Percentiles rank a stretch among this genome's conserved stretches.
phyloP scores from a whole-genome alignment of 495 filamentous ascomycete species.

The Arthonia radiata region DNA sequence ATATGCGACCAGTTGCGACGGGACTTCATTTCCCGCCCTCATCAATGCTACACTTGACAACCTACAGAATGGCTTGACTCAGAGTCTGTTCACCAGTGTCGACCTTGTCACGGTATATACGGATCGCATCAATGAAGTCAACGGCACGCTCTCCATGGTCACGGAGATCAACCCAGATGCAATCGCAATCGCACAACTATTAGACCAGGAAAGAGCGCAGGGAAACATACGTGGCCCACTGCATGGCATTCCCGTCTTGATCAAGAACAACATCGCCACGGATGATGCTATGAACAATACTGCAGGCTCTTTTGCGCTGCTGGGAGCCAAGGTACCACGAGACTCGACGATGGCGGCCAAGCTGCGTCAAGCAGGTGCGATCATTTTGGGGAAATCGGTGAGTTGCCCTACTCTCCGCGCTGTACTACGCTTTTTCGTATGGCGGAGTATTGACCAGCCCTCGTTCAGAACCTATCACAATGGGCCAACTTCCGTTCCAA shows the following conservation, averaged over 20 bases:
- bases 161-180: conserved; percentile 35
- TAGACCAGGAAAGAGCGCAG: conserved; percentile 25
- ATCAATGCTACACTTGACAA: conserved; percentile 28
- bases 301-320: conserved; percentile 33
- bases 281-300: conserved; percentile 47
- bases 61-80: conserved; percentile 22
- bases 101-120: conserved; percentile 32
- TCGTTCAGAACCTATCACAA: conserved; percentile 25
- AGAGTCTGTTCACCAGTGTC: conserved; percentile 27
- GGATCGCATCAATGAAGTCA: conserved; percentile 26
- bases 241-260: conserved; percentile 47
- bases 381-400: conserved; percentile 32
- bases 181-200: conserved; percentile 20
- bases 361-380: conserved; percentile 27
- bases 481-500: conserved; percentile 27
- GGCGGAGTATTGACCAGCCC: too few relatives aligned
- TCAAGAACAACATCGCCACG: conserved; percentile 54
- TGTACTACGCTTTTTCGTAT: too few relatives aligned
- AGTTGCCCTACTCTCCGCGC: too few relatives aligned
- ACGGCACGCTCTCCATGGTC: conserved; percentile 22
- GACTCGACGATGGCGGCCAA: conserved; percentile 35
- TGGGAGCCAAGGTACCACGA: conserved; percentile 37
- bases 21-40: conserved; percentile 11
- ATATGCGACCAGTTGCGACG: too few relatives aligned
- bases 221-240: conserved; percentile 23